A percentile compares a stretch with the other conserved stretches of the same genome.
phyloP scores from a whole-genome alignment of 2,329 filamentous ascomycete species.

The Ophiocordyceps camponoti-leonardi region DNA sequence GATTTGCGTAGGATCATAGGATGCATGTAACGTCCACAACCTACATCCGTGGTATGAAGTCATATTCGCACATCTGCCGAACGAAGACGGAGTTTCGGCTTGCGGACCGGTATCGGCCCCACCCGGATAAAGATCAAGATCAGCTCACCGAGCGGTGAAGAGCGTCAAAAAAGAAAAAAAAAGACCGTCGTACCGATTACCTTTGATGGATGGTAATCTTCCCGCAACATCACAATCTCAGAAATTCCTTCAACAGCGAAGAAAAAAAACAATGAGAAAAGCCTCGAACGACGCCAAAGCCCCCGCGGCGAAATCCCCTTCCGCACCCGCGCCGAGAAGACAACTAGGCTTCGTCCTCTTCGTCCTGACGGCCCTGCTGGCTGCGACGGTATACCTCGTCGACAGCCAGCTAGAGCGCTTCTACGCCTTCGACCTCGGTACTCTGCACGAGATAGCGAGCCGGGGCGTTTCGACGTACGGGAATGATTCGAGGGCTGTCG shows the following conservation, averaged over 20 bases:
- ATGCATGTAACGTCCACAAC: no score
- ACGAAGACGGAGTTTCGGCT: no score
- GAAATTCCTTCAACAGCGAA: no score
- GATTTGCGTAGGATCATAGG: no score
- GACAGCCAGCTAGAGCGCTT: conserved; percentile 44
- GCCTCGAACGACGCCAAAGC: no score
- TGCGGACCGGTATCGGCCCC: neutral
- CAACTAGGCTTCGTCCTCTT: conserved; percentile 22
- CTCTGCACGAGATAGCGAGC: conserved; percentile 52
- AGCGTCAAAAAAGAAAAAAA: neutral
- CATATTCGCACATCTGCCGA: neutral
- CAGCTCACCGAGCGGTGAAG: neutral
- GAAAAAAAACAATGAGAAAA: no score
- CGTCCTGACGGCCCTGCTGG: conserved; percentile 34
- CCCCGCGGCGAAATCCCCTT: neutral
- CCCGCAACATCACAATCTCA: no score
- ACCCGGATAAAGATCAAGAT: neutral
- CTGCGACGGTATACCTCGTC: conserved; percentile 34
- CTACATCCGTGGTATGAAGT: no score
- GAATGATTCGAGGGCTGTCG: conserved; percentile 55
- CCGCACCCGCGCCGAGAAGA: neutral
- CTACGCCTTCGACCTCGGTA: conserved; percentile 57
- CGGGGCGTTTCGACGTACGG: conserved; percentile 51
- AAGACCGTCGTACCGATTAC: no score
- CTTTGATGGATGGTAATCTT: no score